Evolutionary conservation across 805 yeast genomes (phyloP).

Genomic region (Kodamaea sagamina): DNA sequence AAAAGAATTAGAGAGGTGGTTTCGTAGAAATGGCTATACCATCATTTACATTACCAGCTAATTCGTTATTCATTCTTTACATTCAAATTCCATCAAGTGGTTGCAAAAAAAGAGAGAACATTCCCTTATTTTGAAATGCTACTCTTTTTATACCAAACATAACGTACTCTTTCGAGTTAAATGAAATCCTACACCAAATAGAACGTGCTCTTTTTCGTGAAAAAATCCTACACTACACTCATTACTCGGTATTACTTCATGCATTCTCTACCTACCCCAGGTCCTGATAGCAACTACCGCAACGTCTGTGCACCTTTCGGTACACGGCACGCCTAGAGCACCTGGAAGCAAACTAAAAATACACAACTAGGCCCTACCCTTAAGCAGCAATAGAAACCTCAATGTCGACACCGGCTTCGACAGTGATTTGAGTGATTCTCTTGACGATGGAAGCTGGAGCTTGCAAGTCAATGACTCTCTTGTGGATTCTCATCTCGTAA

Average conservation of each 20-base stretch:
- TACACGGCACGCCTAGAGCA: slow-evolving; percentile 67
- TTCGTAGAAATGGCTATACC: too few species aligned
- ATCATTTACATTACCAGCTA: too few species aligned
- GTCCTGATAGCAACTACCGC: slow-evolving; percentile 64
- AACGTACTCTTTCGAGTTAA: too few species aligned
- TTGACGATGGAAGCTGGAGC: slow-evolving; percentile 93
- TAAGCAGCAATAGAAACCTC: slow-evolving; percentile 89
- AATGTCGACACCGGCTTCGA: slow-evolving; percentile 99
- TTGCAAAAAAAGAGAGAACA: too few species aligned
- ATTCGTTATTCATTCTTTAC: too few species aligned
- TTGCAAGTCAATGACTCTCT: slow-evolving; percentile 97
- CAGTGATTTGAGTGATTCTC: slow-evolving; percentile 96
- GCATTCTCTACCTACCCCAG: slow-evolving; percentile 20
- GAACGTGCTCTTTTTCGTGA: too few species aligned
- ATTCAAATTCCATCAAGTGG: too few species aligned
- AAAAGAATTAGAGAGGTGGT: too few species aligned
- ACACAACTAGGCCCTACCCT: slow-evolving; percentile 20
- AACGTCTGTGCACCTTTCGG: slow-evolving; percentile 48
- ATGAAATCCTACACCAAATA: too few species aligned
- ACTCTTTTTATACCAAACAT: too few species aligned
- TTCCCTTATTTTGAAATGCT: too few species aligned
- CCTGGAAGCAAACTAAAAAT: slow-evolving; percentile 31
- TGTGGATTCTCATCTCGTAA: slow-evolving; percentile 99
- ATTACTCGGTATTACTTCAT: neutral
- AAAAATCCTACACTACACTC: neutral